phyloP scores from a whole-genome alignment of 2,329 filamentous ascomycete species.

The Diaporthe ilicicola region DNA sequence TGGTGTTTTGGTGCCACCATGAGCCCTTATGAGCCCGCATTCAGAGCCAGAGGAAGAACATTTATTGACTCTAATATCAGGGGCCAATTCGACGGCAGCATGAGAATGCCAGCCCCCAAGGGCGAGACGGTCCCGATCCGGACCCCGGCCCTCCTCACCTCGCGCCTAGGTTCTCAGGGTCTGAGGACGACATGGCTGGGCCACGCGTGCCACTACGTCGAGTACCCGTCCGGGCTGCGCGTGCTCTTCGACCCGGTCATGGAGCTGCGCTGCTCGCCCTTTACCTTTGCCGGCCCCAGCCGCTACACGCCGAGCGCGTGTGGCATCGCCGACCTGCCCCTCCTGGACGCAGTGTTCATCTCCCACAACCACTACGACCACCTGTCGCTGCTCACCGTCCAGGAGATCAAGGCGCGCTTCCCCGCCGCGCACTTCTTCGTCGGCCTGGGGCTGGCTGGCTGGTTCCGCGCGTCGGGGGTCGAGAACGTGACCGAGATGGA shows the following conservation, averaged over 20 bases:
- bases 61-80: conserved; percentile 20
- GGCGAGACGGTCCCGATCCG: conserved; percentile 72
- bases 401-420: conserved; percentile 73
- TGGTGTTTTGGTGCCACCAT: neutral
- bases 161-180: conserved; percentile 55
- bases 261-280: conserved; percentile 83
- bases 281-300: conserved; percentile 75
- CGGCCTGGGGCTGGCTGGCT: conserved; percentile 81
- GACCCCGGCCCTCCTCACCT: conserved; percentile 72
- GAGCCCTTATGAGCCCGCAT: neutral
- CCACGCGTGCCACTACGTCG: conserved; percentile 92
- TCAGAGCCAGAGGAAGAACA: neutral
- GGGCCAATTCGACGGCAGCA: conserved; percentile 43
- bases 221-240: conserved; percentile 85
- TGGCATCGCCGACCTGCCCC: conserved; percentile 78
- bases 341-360: conserved; percentile 80
- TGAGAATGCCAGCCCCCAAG: conserved; percentile 65
- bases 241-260: conserved; percentile 96
- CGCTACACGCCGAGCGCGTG: conserved; percentile 83
- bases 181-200: conserved; percentile 94
- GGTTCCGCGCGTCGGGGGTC: conserved; percentile 79
- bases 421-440: conserved; percentile 89
- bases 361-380: conserved; percentile 96
- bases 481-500: conserved; percentile 86
- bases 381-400: conserved; percentile 78